Evolutionary conservation across 2,329 filamentous ascomycete species (phyloP), one percentile per base, ranked within the genome.

Genomic region (Lecanicillium sp.): DNA sequence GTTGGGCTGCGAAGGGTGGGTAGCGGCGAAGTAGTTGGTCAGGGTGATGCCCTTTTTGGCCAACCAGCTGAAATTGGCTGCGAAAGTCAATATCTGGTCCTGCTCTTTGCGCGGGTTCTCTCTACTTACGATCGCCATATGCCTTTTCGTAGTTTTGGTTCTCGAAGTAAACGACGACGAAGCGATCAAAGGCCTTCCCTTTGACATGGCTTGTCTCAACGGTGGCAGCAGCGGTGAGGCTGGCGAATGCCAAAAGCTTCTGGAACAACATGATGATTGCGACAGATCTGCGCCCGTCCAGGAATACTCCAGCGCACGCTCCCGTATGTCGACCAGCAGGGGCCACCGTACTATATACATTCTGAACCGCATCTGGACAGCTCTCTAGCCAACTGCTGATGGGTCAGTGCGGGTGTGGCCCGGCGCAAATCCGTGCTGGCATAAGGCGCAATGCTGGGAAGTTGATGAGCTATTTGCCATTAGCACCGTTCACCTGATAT

Each of bases 121-220:
- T 9, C 2, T 19, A 68, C 75, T 59, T 56, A 78, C 75, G 73
- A 60, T 90, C 83, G 4, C 73, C 76, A 35, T 72, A 71, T 2
- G 85, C 82, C 57, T 81, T 77, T 37, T 79, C 73, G 54, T 78
- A 90, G 62, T 82, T 77, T 39, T 82, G 86, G 62, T 90, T 90
- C 69, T 90, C 86, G 38, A 89, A 73, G 84, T 85, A 90, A 61
- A 90, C 81, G 44, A 81, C 77, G 40, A 82, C 80, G 53, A 87
- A 81, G 14, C 86, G 80, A 61, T 89, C 77, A 60, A 90, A 90
- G 0, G 74, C 79, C 15, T 36, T 36, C 19, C 47, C 47, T 19
- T 38, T 43, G 33, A 49, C 47, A 17, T 20, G 30, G 41, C 47
- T 49, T 5, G 47, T 44, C 20, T 26, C 7, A n/a, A 49, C 47